These are phyloP conservation scores for Skeletonema marinoi DNA, from an alignment of 108 stramenopile species.

Conservation along the genomic window DNA sequence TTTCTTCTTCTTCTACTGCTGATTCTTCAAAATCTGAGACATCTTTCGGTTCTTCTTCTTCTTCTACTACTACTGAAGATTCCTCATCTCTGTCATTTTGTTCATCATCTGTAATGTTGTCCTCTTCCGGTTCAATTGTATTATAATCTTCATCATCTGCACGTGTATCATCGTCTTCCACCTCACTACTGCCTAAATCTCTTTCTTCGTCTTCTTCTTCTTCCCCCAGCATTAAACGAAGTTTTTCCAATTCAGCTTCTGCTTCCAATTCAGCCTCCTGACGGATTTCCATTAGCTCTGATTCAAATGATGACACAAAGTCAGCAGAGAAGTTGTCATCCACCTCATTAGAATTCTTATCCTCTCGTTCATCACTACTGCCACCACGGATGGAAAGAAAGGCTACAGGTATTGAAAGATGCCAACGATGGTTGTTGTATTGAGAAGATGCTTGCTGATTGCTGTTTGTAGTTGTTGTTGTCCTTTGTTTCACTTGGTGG, in stretches of 20 bases:
- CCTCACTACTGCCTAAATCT: not conserved
- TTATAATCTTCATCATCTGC: not conserved
- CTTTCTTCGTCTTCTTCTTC: not conserved
- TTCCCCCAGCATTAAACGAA: slow-evolving; percentile 21
- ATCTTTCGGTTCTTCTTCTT: not conserved
- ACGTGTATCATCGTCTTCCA: not conserved
- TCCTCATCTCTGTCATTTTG: not conserved
- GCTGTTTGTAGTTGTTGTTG: not conserved
- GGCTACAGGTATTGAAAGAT: not conserved
- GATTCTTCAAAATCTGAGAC: no score
- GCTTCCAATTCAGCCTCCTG: slow-evolving; percentile 43
- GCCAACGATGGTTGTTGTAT: not conserved
- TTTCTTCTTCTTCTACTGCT: not conserved
- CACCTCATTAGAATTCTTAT: slow-evolving; percentile 12
- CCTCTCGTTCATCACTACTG: slow-evolving; percentile 1
- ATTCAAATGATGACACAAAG: slow-evolving; percentile 47
- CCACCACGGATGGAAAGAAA: slow-evolving; percentile 22
- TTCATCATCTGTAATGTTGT: not conserved
- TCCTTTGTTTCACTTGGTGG: not conserved
- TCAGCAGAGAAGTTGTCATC: slow-evolving; percentile 10
- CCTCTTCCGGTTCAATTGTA: not conserved
- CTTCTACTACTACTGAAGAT: not conserved
- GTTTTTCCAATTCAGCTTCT: slow-evolving; percentile 39
- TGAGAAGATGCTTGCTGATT: not conserved
- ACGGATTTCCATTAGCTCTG: slow-evolving; percentile 44